Percentiles rank a stretch among this genome's conserved stretches.
Conservation (phyloP, 371 early-diverging fungal genomes). For the Mortierella sp. region DNA sequence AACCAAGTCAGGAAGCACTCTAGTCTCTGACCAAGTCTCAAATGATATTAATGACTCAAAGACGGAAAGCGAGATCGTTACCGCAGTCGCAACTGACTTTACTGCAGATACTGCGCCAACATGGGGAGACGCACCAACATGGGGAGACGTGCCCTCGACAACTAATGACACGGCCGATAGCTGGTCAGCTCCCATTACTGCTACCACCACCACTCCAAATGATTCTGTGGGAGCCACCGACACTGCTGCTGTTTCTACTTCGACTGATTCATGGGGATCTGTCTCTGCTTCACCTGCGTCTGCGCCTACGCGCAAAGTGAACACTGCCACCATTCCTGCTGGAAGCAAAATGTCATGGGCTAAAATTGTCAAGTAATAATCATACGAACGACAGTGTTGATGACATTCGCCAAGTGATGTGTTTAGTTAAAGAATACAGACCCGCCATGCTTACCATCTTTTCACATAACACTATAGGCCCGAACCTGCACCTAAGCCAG, state of each 20-base stretch:
- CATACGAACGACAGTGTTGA: background rate
- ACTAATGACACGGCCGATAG: constrained; percentile 28
- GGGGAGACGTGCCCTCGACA: constrained; percentile 47
- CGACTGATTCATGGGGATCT: constrained; percentile 61
- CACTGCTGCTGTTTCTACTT: constrained; percentile 75
- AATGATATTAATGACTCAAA: constrained; percentile 15
- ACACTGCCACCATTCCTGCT: constrained; percentile 56
- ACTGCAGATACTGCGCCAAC: constrained; percentile 28
- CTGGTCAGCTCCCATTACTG: constrained; percentile 70
- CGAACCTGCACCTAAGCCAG: constrained; percentile 60
- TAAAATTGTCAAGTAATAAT: constrained; percentile 76
- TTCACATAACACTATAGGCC: constrained; percentile 42
- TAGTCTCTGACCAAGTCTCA: constrained; percentile 12
- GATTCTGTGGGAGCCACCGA: constrained; percentile 14
- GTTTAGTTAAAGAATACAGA: background rate
- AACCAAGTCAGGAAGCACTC: constrained; percentile 21
- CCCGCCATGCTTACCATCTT: background rate
- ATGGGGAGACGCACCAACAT: constrained; percentile 76
- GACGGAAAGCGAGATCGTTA: constrained; percentile 11
- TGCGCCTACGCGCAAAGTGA: constrained; percentile 45
- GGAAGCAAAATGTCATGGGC: constrained; percentile 81
- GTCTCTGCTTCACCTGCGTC: constrained; percentile 44
- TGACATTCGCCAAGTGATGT: background rate
- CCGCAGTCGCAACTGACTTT: constrained; percentile 21
- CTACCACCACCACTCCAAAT: constrained; percentile 8